Evolutionary conservation across 2,329 filamentous ascomycete species (phyloP).

Genomic region (Mariannaea elegans): DNA sequence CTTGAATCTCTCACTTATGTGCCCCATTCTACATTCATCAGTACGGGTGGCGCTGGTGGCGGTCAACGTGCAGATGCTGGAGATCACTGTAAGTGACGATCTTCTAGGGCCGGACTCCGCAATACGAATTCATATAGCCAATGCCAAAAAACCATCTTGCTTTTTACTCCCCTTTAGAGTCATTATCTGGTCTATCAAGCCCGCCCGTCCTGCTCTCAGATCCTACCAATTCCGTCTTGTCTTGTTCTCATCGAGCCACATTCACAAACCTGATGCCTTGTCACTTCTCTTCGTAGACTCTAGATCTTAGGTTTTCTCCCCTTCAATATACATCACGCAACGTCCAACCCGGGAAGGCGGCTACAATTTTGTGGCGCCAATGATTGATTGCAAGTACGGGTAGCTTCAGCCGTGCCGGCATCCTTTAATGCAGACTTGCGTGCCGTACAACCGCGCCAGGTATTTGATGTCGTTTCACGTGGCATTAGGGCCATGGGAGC

Average conservation of each 20-base stretch:
- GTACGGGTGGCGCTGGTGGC: conserved; percentile 26
- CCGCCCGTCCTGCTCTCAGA: not conserved
- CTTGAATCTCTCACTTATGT: conserved; percentile 21
- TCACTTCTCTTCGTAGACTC: not conserved
- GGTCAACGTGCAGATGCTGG: conserved; percentile 5
- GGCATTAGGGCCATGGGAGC: not conserved
- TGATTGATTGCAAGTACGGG: not conserved
- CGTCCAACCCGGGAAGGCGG: not conserved
- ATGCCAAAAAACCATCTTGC: too few relatives aligned
- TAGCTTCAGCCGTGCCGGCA: not conserved
- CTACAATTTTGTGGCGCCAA: too few relatives aligned
- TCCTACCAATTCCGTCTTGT: conserved; percentile 6
- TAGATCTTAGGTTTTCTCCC: not conserved
- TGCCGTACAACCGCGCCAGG: conserved; percentile 9
- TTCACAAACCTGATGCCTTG: not conserved
- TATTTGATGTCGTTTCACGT: not conserved
- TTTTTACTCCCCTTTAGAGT: too few relatives aligned
- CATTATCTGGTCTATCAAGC: not conserved
- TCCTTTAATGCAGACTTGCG: conserved; percentile 1
- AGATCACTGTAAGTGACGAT: not conserved
- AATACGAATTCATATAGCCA: too few relatives aligned
- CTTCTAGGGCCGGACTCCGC: too few relatives aligned
- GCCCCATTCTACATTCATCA: conserved; percentile 22
- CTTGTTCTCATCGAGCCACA: not conserved
- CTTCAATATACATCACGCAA: not conserved